Conservation (phyloP, 2,329 filamentous ascomycete genomes). For the Ophiostoma novo-ulmi region DNA sequence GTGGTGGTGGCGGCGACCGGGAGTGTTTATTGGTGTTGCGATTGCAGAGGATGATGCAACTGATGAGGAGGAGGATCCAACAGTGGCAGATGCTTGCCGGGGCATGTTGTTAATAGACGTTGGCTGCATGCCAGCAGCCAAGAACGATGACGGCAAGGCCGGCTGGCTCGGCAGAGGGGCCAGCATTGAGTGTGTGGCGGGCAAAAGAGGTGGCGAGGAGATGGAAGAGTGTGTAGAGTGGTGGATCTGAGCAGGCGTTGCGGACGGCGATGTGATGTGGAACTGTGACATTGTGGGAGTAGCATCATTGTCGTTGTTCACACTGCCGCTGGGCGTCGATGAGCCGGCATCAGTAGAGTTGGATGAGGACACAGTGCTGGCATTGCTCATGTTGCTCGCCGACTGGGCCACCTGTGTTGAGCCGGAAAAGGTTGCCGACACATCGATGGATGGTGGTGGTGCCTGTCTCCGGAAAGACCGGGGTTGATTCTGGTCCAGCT, state of each 20-base stretch:
- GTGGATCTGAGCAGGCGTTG: conserved; percentile 43
- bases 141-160: conserved; percentile 1
- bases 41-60: conserved; percentile 15
- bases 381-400: conserved; percentile 18
- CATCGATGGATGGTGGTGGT: conserved; percentile 78
- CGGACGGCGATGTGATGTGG: conserved; percentile 59
- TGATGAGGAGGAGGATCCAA: conserved; percentile 28
- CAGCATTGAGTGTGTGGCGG: conserved; percentile 7
- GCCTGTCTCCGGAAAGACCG: conserved; percentile 63
- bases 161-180: conserved; percentile 11
- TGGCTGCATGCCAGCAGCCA: conserved; percentile 15
- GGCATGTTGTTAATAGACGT: conserved; percentile 38
- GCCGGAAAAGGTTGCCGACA: conserved; percentile 54
- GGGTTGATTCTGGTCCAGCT: conserved; percentile 46
- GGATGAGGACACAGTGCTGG: background rate
- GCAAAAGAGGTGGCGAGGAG: conserved; percentile 19
- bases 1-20: conserved; percentile 20
- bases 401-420: conserved; percentile 17
- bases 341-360: background rate
- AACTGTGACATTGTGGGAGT: conserved; percentile 58
- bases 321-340: background rate
- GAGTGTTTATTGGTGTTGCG: background rate
- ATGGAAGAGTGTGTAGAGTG: conserved; percentile 19
- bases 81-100: conserved; percentile 20
- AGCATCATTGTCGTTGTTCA: conserved; percentile 43